Evolutionary conservation across 176 grass and related monocot genomes (phyloP).

Genomic region (Phragmites australis): DNA sequence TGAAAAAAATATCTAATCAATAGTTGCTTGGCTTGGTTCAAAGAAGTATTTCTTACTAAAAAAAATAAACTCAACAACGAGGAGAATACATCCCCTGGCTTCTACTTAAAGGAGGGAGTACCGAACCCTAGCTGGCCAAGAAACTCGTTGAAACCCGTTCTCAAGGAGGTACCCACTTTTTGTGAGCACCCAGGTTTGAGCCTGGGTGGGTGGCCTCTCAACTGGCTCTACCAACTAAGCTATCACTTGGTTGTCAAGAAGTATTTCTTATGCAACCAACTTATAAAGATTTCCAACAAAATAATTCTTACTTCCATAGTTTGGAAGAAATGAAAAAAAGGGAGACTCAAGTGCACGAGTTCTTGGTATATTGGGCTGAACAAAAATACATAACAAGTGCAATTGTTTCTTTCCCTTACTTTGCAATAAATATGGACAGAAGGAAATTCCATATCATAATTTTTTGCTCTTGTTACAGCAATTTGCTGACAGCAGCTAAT

Average conservation of each 20-base stretch:
- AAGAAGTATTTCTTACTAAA: neutral
- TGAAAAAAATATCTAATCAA: neutral
- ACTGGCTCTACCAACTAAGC: too few relatives aligned
- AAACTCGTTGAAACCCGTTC: too few relatives aligned
- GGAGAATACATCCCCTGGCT: too few relatives aligned
- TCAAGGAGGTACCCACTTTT: too few relatives aligned
- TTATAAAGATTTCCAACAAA: neutral
- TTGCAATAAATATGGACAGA: neutral
- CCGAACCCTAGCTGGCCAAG: too few relatives aligned
- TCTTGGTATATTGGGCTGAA: neutral
- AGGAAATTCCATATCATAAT: neutral
- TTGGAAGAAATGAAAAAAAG: neutral
- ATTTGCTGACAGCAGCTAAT: neutral
- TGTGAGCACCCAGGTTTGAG: too few relatives aligned
- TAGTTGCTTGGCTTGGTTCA: neutral
- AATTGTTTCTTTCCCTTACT: neutral
- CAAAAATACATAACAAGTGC: constrained; percentile 8
- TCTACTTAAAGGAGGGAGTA: too few relatives aligned
- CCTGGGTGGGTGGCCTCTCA: too few relatives aligned
- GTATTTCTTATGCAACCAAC: neutral
- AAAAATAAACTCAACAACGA: too few relatives aligned
- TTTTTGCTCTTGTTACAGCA: neutral
- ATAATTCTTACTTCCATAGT: neutral
- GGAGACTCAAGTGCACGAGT: neutral
- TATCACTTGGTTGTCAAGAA: too few relatives aligned